These are phyloP conservation scores for Cenchrus fungigraminus DNA, from an alignment of 176 grass and related monocot genomes.

Conservation along the genomic window DNA sequence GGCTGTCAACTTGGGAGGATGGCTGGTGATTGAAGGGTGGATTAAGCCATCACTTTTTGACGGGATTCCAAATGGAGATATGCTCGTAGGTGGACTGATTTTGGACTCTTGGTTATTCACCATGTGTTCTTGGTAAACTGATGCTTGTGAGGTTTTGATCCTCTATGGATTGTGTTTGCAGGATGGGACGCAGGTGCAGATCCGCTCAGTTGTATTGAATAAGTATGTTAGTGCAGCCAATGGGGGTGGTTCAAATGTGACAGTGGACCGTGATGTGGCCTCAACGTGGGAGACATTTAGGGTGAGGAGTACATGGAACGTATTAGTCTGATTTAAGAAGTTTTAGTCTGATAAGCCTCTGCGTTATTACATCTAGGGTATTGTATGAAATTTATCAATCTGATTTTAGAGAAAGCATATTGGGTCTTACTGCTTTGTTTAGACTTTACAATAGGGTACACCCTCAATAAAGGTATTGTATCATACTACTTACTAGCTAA, in stretches of 20 bases:
- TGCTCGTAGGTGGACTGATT: conserved; percentile 60
- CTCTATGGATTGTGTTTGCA: conserved; percentile 30
- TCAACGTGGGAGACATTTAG: conserved; percentile 79
- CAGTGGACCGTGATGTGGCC: conserved; percentile 58
- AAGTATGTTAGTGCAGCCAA: conserved; percentile 55
- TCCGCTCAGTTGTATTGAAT: conserved; percentile 60
- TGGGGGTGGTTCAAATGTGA: conserved; percentile 69
- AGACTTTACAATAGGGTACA: neutral
- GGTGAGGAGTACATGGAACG: conserved; percentile 37
- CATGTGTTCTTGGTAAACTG: neutral
- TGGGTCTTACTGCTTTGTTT: conserved; percentile 6
- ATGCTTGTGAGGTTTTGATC: conserved; percentile 7
- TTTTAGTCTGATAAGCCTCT: conserved; percentile 30
- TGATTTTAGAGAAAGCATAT: neutral
- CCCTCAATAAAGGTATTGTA: neutral
- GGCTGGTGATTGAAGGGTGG: conserved; percentile 82
- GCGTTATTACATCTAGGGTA: neutral
- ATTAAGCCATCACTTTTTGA: conserved; percentile 79
- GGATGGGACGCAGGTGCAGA: conserved; percentile 76
- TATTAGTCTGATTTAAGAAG: neutral
- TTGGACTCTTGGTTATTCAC: conserved; percentile 13
- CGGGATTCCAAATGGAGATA: conserved; percentile 77
- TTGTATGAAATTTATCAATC: conserved; percentile 5
- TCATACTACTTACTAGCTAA: neutral
- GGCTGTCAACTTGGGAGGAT: conserved; percentile 78